Base-by-base conservation (phyloP, 1,284 basidiomycete genomes). In the Naganishia sp. region DNA sequence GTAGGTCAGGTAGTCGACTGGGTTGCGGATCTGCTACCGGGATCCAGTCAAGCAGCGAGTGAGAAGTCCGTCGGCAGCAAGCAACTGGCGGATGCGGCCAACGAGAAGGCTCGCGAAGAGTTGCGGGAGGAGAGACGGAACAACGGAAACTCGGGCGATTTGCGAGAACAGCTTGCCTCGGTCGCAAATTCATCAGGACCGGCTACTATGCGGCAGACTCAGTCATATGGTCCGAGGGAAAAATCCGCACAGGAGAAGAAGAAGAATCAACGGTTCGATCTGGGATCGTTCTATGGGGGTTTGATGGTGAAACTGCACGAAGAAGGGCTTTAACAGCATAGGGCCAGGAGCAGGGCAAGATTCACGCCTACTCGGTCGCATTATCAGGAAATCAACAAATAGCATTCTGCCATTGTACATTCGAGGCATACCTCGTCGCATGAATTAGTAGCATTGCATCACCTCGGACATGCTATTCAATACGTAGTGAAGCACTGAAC, bases 1-100 rank as follows among this genome's bases (percentile, higher is more conserved):
- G 78, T 79, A 15, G 77, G 77, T 23, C 75, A 79, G 66, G 72
- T 80, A 6, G 69, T 80, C 42, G 79, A 80, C 68, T 80, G 79
- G 79, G 78, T 79, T 21, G 72, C 72, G 32, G 77, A 80, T 67
- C 66, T 76, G 15, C 67, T 80, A 28, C 79, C 79, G 2, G 71
- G 71, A 21, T 68, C 69, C 62, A 73, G 70, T 9, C 57, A 47
- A 43, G 53, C 55, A 55, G 57, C 57, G 2, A 61, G 57, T 23
- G 47, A 50, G 46, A 61, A 61, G 47, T 17, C 57, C 35, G 69
- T 73, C 2, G 74, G 74, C 18, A 75, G 75, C 65, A 72, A 70
- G 57, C 77, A 78, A 67, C 46, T 79, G 42, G 71, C 70, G 42
- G 78, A 77, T 51, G 78, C 78, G 13, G 68, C 67, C 63, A 65